Base-by-base conservation (phyloP, 495 filamentous ascomycete genomes). In the Daldinia vernicosa region DNA sequence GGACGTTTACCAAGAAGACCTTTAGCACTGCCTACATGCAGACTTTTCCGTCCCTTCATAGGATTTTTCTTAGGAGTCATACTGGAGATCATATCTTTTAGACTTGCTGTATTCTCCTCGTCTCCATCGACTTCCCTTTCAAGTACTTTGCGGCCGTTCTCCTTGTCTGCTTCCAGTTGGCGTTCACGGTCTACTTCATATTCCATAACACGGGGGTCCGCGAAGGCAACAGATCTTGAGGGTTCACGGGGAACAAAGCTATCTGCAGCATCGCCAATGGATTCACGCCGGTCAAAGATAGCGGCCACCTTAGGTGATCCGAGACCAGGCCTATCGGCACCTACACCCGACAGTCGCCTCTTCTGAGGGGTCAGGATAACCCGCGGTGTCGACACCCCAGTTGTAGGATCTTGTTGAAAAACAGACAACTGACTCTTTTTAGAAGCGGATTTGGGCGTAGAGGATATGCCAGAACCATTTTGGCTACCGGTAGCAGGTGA, bases 1-100 rank as follows among this genome's bases (percentile, higher is more conserved):
- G 91, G 91, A 22, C 92, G 84, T 72, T 93, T 94, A 7, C 92
- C 92, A 6, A 94, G 82, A 35, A 94, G 77, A 3, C 91, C 92
- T 51, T 84, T 89, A 11, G 91, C 91, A 71, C 91, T 90, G 43
- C 91, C 91, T 17, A 92, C 88, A 72, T 90, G 88, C 28, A 94
- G 80, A 74, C 92, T 94, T 78, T 94, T 94, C 22, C 91, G 89
- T 22, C 86, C 87, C 26, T 86, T 87, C 0, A 92, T 59, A 27
- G 83, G 84, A 60, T 84, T 88, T 77, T 93, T 93, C 81, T 93
- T 93, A 2, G 92, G 92, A 14, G 88, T 92, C 50, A 94, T 82
- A 53, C 87, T 90, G 61, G 90, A 86, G 43, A 94, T 94, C 88
- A 92, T 90, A 63, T 92, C 89, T 75, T 87, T 92, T 51, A 94